Base-by-base conservation (phyloP, 2,329 filamentous ascomycete species). In the Kalaharituber pfeilii region DNA sequence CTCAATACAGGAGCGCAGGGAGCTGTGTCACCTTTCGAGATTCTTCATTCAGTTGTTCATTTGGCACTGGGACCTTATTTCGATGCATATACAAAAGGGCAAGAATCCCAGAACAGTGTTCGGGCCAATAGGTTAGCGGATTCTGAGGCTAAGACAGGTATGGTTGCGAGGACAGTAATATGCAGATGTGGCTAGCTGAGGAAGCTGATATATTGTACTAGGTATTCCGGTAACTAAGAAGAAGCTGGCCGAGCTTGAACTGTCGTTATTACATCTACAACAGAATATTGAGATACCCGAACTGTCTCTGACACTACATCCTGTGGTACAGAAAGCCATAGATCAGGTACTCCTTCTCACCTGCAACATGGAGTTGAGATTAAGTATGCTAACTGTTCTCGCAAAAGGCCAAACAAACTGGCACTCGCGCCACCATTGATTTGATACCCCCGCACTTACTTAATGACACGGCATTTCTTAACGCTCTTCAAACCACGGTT, bases 221-320 rank as follows among this genome's bases (percentile, higher is more conserved):
- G 91, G 91, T 57, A 88, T 98, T 59, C 87, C 91, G 15, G 86
- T 89, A n/a, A 89, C 91, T 20, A 94, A 94, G 74, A 94, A 94
- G 77, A 86, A 87, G 65, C 82, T 96, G 68, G 91, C 89, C 51
- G 93, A 99, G 68, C 71, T 99, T 62, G 88, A 94, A 68, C 75
- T 94, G 63, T 91, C 84, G 62, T 72, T 99, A 64, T 76, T 87
- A 55, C 89, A 98, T 65, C 74, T 98, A 53, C 88, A 95, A 69
- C 88, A 98, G 69, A 96, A 98, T 69, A 87, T 94, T 54, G 93
- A 98, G 69, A 96, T 99, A 52, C 91, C 91, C 20, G 86, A 94
- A 63, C 77, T 96, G 51, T 83, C 85, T 18, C 73, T 99, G 59
- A 81, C 85, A 9, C 82, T 95, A 61, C 88, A 95, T 65, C 84